These are phyloP conservation scores for Euphorbia peplus DNA, from an alignment of 345 rosid species.

Conservation along the genomic window DNA sequence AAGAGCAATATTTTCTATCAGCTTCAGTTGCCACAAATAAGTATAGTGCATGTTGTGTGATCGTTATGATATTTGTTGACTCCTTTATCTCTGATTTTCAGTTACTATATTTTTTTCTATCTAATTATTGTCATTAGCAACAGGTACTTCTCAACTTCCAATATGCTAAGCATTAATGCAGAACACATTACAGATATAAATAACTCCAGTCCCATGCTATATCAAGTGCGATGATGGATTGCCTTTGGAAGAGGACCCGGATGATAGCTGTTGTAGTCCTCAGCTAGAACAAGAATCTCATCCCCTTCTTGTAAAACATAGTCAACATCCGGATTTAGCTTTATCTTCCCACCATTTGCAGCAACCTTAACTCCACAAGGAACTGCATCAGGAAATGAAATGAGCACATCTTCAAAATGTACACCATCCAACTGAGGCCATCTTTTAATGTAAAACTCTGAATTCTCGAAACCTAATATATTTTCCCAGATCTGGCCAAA, in stretches of 20 bases:
- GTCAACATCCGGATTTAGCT: slow-evolving; percentile 66
- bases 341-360: slow-evolving; percentile 65
- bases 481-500: slow-evolving; percentile 85
- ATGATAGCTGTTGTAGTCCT: slow-evolving; percentile 86
- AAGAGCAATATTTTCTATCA: background rate
- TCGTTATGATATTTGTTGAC: background rate
- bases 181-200: background rate
- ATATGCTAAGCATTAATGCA: slow-evolving; percentile 7
- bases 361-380: slow-evolving; percentile 91
- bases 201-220: slow-evolving; percentile 5
- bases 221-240: slow-evolving; percentile 24
- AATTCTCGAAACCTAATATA: slow-evolving; percentile 86
- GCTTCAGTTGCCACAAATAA: background rate
- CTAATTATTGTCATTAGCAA: background rate
- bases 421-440: slow-evolving; percentile 85
- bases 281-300: slow-evolving; percentile 92
- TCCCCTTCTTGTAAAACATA: slow-evolving; percentile 72
- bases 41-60: background rate
- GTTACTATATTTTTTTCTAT: background rate
- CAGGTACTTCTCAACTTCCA: slow-evolving; percentile 7
- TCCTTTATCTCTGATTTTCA: background rate
- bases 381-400: slow-evolving; percentile 82
- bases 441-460: slow-evolving; percentile 80
- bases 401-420: slow-evolving; percentile 63
- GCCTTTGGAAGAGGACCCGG: slow-evolving; percentile 84